These are phyloP conservation scores for Pythium rishiriense DNA, from an alignment of 352 stramenopile species.

Conservation along the genomic window DNA sequence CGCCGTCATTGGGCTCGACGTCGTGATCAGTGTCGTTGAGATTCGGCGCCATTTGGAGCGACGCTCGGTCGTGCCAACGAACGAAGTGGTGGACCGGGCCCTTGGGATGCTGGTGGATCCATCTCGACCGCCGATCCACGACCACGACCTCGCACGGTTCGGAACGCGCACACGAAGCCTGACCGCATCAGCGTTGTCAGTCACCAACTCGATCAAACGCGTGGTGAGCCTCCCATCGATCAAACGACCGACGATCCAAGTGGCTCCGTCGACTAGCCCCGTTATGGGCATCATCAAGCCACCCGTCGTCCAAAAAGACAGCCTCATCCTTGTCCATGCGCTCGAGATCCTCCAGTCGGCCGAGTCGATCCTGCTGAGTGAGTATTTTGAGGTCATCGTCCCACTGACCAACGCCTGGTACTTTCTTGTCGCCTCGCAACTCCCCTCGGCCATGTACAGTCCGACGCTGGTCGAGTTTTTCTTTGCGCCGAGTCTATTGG, in stretches of 20 bases:
- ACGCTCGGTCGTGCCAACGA: not conserved
- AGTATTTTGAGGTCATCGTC: slow-evolving; percentile 18
- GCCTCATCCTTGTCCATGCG: not conserved
- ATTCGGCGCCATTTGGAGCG: not conserved
- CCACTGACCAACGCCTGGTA: slow-evolving; percentile 3
- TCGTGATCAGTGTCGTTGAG: slow-evolving; percentile 7
- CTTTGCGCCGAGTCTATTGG: slow-evolving; percentile 34
- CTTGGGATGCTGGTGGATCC: too few species aligned
- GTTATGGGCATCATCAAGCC: too few species aligned
- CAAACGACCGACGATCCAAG: too few species aligned
- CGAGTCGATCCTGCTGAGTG: slow-evolving; percentile 11
- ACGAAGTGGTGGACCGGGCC: not conserved
- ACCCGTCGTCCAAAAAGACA: not conserved
- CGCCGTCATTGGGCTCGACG: not conserved
- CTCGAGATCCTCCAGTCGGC: slow-evolving; percentile 9
- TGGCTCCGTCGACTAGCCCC: too few species aligned
- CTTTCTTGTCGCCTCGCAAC: not conserved
- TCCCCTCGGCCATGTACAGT: slow-evolving; percentile 40
- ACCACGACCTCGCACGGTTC: too few species aligned
- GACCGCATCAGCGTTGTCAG: too few species aligned
- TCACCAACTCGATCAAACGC: too few species aligned
- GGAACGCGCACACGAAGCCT: too few species aligned
- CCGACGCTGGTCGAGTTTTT: slow-evolving; percentile 62
- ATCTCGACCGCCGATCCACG: too few species aligned
- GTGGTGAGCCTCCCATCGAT: too few species aligned